A percentile compares a stretch with the other conserved stretches of the same genome.
phyloP scores from a whole-genome alignment of 1,139 yeast genomes.

The Taphrina sp. region DNA sequence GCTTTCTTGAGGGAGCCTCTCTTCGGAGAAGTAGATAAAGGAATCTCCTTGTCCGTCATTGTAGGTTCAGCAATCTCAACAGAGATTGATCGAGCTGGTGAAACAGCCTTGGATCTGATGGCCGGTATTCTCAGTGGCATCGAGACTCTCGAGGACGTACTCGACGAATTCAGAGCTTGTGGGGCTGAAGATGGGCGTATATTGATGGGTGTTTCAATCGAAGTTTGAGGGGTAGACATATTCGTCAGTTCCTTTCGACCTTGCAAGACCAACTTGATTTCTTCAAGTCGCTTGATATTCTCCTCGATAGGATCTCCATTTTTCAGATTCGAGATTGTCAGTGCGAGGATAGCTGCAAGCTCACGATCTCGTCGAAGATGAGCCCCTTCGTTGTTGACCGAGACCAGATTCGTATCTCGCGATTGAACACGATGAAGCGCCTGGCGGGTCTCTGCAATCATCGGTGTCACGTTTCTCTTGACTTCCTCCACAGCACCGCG shows the following conservation, averaged over 20 bases:
- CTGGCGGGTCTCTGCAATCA: conserved; percentile 24
- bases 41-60: not conserved
- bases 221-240: not conserved
- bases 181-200: not conserved
- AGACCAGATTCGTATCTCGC: not conserved
- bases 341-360: conserved; percentile 23
- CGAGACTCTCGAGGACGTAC: not conserved
- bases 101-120: not conserved
- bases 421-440: conserved; percentile 9
- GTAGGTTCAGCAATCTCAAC: not conserved
- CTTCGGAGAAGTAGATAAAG: not conserved
- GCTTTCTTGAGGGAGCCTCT: not conserved
- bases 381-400: not conserved
- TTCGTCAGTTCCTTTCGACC: conserved; percentile 15
- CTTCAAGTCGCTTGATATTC: conserved; percentile 10
- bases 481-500: conserved; percentile 23
- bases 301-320: conserved; percentile 14
- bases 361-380: conserved; percentile 20
- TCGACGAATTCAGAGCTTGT: not conserved
- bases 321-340: conserved; percentile 20
- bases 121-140: conserved; percentile 7
- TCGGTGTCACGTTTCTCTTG: conserved; percentile 15
- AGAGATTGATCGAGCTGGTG: not conserved
- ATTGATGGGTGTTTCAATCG: not conserved
- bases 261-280: conserved; percentile 17